A percentile compares a stretch with the other conserved stretches of the same genome.
Evolutionary conservation across 2,329 filamentous ascomycete species (phyloP).

Genomic region (Penicillium sp.): DNA sequence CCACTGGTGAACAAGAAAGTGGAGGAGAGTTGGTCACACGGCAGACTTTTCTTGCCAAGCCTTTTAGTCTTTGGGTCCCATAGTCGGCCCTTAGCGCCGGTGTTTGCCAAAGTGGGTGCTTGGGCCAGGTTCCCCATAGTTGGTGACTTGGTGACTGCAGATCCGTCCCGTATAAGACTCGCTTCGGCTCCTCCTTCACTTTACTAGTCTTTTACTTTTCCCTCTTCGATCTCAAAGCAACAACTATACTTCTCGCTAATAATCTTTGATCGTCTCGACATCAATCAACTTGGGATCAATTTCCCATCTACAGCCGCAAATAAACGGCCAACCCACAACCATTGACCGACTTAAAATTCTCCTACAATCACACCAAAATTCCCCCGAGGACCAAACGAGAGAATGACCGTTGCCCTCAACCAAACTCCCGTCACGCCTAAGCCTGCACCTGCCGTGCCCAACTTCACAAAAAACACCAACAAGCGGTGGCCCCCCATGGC

Average conservation of each 20-base stretch:
- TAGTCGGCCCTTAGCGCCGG: background rate
- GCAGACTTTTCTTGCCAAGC: conserved; percentile 7
- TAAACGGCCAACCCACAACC: background rate
- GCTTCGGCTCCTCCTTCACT: conserved; percentile 5
- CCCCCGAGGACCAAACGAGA: background rate
- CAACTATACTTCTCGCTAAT: background rate
- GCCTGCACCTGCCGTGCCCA: conserved; percentile 27
- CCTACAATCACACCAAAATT: background rate
- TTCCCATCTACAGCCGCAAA: background rate
- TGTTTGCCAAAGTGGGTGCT: conserved; percentile 4
- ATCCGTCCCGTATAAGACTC: conserved; percentile 19
- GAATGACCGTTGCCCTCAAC: conserved; percentile 30
- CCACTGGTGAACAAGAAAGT: background rate
- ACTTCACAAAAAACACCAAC: conserved; percentile 28
- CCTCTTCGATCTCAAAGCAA: background rate
- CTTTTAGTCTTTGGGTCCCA: background rate
- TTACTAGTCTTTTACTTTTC: conserved; percentile 5
- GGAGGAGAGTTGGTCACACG: conserved; percentile 11
- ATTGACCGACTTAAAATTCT: background rate
- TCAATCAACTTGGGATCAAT: background rate
- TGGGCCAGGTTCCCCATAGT: conserved; percentile 19
- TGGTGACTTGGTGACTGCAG: conserved; percentile 2
- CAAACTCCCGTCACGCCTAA: conserved; percentile 21
- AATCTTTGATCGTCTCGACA: background rate
- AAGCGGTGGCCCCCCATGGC: conserved; percentile 40